These are phyloP conservation scores for Gonium pectorale DNA, from an alignment of 139 green algal species.

Conservation along the genomic window DNA sequence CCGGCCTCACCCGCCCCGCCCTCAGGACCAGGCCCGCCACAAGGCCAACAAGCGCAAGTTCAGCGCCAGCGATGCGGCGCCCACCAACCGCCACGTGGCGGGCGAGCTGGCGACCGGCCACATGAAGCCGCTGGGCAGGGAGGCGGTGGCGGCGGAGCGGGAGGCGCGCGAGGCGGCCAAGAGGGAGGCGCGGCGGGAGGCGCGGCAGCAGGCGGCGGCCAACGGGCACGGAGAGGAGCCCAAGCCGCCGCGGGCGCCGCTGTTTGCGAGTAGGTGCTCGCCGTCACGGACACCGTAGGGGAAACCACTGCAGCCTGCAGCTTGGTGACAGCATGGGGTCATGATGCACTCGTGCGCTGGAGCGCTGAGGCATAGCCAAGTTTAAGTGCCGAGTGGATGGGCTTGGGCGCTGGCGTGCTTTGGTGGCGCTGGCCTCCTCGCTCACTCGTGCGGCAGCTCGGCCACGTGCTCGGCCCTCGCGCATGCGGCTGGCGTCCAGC, in stretches of 20 bases:
- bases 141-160: constrained; percentile 30
- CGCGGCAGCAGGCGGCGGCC: neutral
- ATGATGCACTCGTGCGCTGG: too few relatives aligned
- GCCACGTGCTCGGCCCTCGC: too few relatives aligned
- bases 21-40: constrained; percentile 10
- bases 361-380: too few relatives aligned
- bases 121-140: constrained; percentile 34
- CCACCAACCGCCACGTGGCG: constrained; percentile 12
- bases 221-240: neutral
- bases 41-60: constrained; percentile 55
- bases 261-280: constrained; percentile 5
- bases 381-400: too few relatives aligned
- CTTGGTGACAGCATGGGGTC: too few relatives aligned
- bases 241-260: constrained; percentile 21
- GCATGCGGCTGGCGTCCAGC: too few relatives aligned
- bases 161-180: constrained; percentile 11
- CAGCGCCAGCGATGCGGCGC: constrained; percentile 50
- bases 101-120: constrained; percentile 6
- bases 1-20: too few relatives aligned
- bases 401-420: too few relatives aligned
- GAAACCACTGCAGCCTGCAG: too few relatives aligned
- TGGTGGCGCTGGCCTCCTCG: too few relatives aligned
- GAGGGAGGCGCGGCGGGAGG: constrained; percentile 3
- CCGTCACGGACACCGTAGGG: too few relatives aligned
- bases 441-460: too few relatives aligned